Evolutionary conservation across 805 yeast species (phyloP).

Genomic region (Cyberlindnera bimundalis): DNA sequence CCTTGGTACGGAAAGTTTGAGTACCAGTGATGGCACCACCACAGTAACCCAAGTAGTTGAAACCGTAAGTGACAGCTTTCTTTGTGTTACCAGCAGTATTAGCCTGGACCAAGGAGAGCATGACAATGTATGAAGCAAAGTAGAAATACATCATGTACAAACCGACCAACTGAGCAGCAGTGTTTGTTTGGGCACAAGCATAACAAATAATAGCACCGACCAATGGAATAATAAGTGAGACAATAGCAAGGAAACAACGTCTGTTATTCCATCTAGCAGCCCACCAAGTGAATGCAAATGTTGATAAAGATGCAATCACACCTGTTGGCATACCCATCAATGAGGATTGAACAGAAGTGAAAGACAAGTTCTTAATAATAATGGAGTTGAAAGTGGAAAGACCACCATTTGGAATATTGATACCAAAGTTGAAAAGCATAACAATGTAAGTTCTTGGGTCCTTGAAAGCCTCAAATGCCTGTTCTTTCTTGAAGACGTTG

Average conservation of each 20-base stretch:
- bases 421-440: slow-evolving; percentile 31
- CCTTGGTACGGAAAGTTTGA: slow-evolving; percentile 41
- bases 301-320: slow-evolving; percentile 31
- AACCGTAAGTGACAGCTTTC: slow-evolving; percentile 35
- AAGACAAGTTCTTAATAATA: slow-evolving; percentile 25
- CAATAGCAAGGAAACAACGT: slow-evolving; percentile 27
- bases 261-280: slow-evolving; percentile 31
- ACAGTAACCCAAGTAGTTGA: slow-evolving; percentile 38
- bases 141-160: slow-evolving; percentile 34
- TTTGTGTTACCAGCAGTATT: slow-evolving; percentile 48
- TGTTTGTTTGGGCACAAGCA: slow-evolving; percentile 17
- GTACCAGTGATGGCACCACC: slow-evolving; percentile 46
- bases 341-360: slow-evolving; percentile 25
- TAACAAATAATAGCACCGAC: slow-evolving; percentile 29
- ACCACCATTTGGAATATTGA: slow-evolving; percentile 35
- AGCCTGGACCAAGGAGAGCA: slow-evolving; percentile 34
- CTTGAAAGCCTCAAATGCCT: slow-evolving; percentile 39
- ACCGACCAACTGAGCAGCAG: slow-evolving; percentile 30
- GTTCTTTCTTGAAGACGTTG: slow-evolving; percentile 37
- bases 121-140: slow-evolving; percentile 32
- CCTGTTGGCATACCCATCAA: slow-evolving; percentile 30
- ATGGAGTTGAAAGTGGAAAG: slow-evolving; percentile 28
- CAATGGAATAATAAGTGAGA: slow-evolving; percentile 29
- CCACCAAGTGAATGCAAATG: slow-evolving; percentile 32
- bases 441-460: slow-evolving; percentile 38